These are phyloP conservation scores for Epithemia pelagica DNA, from an alignment of 108 stramenopile species.

Conservation along the genomic window DNA sequence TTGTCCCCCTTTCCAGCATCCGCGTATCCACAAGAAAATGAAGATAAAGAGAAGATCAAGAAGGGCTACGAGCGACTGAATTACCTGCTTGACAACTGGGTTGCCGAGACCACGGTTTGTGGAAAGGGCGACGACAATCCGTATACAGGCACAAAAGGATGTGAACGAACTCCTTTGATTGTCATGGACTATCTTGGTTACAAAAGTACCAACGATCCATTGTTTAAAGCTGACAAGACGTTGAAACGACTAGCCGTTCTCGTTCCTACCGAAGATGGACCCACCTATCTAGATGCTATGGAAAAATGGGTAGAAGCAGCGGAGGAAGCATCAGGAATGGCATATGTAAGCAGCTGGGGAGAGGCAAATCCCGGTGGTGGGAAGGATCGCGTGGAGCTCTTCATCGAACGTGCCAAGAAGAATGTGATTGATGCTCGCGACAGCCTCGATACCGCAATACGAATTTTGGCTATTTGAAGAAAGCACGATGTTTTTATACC, in stretches of 20 bases:
- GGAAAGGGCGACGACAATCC: conserved; percentile 39
- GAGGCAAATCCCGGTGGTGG: conserved; percentile 85
- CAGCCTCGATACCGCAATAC: conserved; percentile 44
- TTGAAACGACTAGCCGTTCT: conserved; percentile 46
- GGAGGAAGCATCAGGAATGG: conserved; percentile 50
- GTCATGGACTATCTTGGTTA: conserved; percentile 81
- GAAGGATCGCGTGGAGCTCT: conserved; percentile 67
- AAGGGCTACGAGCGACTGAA: conserved; percentile 40
- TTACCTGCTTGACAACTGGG: conserved; percentile 79
- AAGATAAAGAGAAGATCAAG: conserved; percentile 59
- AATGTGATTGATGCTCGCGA: conserved; percentile 58
- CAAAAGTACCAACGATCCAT: conserved; percentile 61
- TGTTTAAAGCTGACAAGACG: conserved; percentile 71
- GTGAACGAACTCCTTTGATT: conserved; percentile 70
- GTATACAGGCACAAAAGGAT: conserved; percentile 31
- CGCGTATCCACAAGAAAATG: conserved; percentile 37
- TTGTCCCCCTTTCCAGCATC: conserved; percentile 10
- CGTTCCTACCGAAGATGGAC: conserved; percentile 41
- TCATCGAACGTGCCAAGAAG: conserved; percentile 78
- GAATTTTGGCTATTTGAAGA: neutral
- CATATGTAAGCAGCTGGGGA: conserved; percentile 78
- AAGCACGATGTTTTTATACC: no score
- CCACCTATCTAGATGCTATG: conserved; percentile 62
- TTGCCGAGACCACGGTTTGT: conserved; percentile 73
- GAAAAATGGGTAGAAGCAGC: conserved; percentile 37